Evolutionary conservation across 2,329 filamentous ascomycete genomes (phyloP).

Genomic region (Monilinia laxa): DNA sequence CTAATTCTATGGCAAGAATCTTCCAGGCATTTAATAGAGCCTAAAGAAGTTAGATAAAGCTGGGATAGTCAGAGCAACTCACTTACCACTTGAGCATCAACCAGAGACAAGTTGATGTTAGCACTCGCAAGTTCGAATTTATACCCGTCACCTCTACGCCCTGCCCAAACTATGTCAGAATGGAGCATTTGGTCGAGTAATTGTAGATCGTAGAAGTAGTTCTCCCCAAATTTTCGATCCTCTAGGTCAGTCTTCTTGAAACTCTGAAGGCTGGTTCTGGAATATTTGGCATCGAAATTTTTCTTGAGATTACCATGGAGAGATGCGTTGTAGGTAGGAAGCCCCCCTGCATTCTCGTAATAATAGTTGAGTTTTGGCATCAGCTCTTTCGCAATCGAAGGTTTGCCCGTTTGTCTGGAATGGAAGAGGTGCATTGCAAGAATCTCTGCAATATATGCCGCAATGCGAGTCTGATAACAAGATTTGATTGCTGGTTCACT

Average conservation of each 20-base stretch:
- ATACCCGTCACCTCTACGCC: conserved; percentile 69
- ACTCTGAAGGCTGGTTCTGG: conserved; percentile 68
- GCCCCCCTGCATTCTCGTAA: conserved; percentile 71
- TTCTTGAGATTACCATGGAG: conserved; percentile 80
- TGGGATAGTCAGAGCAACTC: neutral
- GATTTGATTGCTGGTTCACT: conserved; percentile 47
- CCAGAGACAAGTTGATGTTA: conserved; percentile 86
- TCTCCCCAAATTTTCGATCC: conserved; percentile 64
- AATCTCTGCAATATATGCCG: conserved; percentile 81
- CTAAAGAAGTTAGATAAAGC: conserved; percentile 46
- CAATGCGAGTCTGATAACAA: conserved; percentile 66
- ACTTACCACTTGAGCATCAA: conserved; percentile 85
- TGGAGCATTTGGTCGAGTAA: conserved; percentile 73
- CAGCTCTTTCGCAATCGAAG: conserved; percentile 66
- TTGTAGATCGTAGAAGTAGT: conserved; percentile 82
- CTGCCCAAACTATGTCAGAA: conserved; percentile 76
- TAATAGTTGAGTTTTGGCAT: conserved; percentile 77
- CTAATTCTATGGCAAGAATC: conserved; percentile 79
- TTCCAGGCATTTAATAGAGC: conserved; percentile 87
- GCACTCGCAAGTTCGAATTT: conserved; percentile 78
- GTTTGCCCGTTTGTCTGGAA: conserved; percentile 72
- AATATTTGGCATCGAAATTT: conserved; percentile 79
- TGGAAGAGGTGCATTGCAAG: conserved; percentile 90
- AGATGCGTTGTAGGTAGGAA: conserved; percentile 83
- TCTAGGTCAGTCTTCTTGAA: conserved; percentile 75